Evolutionary conservation across 1,284 basidiomycete species (phyloP).

Genomic region (Puccinia horiana): DNA sequence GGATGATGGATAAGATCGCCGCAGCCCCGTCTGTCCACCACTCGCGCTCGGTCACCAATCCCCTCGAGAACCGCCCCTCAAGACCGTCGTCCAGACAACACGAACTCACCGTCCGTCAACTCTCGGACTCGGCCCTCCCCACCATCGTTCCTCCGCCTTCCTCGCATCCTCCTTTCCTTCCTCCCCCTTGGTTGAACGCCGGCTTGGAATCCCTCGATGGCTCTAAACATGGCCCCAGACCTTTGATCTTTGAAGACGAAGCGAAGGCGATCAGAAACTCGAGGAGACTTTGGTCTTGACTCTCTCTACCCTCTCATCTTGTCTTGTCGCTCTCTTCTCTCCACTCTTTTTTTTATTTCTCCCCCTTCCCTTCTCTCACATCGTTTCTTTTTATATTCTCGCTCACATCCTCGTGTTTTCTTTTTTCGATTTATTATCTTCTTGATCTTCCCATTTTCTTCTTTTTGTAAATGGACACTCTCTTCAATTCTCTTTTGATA

Average conservation of each 20-base stretch:
- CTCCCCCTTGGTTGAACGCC: neutral
- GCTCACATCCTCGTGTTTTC: no score
- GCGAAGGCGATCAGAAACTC: slow-evolving; percentile 29
- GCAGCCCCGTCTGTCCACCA: no score
- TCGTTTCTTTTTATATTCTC: neutral
- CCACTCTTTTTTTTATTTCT: neutral
- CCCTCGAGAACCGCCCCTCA: neutral
- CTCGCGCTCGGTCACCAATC: neutral
- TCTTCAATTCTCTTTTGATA: no score
- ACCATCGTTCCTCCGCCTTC: neutral
- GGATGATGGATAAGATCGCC: neutral
- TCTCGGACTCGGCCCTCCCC: neutral
- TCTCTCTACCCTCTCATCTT: neutral
- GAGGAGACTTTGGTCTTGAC: neutral
- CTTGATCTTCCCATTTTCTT: no score
- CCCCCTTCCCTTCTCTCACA: neutral
- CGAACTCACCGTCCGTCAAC: neutral
- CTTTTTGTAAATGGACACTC: no score
- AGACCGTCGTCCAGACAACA: neutral
- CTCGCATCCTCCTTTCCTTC: neutral
- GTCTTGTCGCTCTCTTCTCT: neutral
- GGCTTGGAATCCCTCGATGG: neutral
- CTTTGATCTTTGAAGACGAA: slow-evolving; percentile 32
- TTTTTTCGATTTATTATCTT: no score
- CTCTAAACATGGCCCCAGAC: neutral